Base-by-base conservation (phyloP, 345 rosid genomes). In the Populus ilicifolia region DNA sequence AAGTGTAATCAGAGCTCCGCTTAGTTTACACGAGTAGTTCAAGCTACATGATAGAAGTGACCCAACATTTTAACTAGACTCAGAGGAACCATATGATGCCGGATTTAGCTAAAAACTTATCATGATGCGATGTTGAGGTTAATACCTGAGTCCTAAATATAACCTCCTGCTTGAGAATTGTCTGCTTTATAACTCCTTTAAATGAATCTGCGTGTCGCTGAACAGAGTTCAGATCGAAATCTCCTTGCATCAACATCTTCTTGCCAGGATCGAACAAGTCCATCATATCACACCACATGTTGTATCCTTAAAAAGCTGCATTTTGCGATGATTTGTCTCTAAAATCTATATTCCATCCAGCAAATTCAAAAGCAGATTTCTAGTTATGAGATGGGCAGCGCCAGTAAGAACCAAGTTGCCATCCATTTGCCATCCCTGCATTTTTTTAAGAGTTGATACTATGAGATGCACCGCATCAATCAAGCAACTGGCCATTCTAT, bases 71-170 rank as follows among this genome's bases (percentile, higher is more conserved):
- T 23, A 5, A 50, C 21, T 8, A 48, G 14, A 71, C 6, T 44
- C 71, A 67, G 66, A 69, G 35, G 72, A 35, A 73, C 17, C 46
- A 41, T 56, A 52, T 14, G 70, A 8, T 27, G 30, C 61, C 35
- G 12, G 43, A 80, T 29, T 0, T 30, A 20, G 46, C 73, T 23
- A 68, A 71, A 25, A 36, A 17, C 29, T 36, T 71, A 77, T 12
- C 33, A n/a, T 33, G 44, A 30, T 52, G 25, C 71, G 59, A 35
- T 0, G 41, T 64, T 27, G 44, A 41, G 74, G 67, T 46, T 39
- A 69, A n/a, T 82, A 88, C 91, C 88, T 88, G 91, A 25, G 79
- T 83, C 72, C 82, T 83, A 71, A 86, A 84, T 38, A 71, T 69
- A 65, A 75, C 14, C 67, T 88, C 91, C 79, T 86, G 91, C 44